Percentiles rank a stretch among this genome's conserved stretches.
phyloP scores from a whole-genome alignment of 257 asterid genomes.

The Agastache rugosa region DNA sequence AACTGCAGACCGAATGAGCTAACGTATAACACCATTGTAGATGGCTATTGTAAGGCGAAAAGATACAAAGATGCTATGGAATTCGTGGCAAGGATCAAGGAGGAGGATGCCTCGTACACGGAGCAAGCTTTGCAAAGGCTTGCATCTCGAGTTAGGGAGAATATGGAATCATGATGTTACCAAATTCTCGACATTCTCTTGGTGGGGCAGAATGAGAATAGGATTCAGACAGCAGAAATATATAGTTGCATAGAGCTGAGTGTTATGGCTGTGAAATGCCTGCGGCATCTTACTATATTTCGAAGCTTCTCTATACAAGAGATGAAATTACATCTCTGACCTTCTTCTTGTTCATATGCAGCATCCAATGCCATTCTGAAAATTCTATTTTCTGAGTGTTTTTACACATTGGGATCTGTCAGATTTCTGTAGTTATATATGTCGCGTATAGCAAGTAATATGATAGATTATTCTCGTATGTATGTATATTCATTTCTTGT shows the following conservation, averaged over 20 bases:
- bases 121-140: slow-evolving; percentile 72
- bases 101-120: slow-evolving; percentile 52
- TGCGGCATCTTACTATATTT: neutral
- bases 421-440: neutral
- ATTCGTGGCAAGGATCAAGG: slow-evolving; percentile 60
- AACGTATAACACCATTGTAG: slow-evolving; percentile 73
- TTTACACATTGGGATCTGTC: neutral
- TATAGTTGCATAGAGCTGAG: neutral
- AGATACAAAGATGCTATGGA: slow-evolving; percentile 74
- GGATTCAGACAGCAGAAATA: neutral
- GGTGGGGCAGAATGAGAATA: neutral
- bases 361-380: neutral
- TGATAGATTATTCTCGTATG: neutral
- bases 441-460: too few relatives aligned
- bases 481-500: slow-evolving; percentile 4
- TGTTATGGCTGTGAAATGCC: neutral
- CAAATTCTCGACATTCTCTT: neutral
- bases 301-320: neutral
- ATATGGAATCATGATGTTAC: slow-evolving; percentile 58
- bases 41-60: slow-evolving; percentile 85
- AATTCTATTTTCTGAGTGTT: neutral
- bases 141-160: slow-evolving; percentile 62
- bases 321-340: neutral
- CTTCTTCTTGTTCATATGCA: neutral
- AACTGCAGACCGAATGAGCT: slow-evolving; percentile 87